Conservation (phyloP, 2,329 filamentous ascomycete species). For the Fusarium haematococcum region DNA sequence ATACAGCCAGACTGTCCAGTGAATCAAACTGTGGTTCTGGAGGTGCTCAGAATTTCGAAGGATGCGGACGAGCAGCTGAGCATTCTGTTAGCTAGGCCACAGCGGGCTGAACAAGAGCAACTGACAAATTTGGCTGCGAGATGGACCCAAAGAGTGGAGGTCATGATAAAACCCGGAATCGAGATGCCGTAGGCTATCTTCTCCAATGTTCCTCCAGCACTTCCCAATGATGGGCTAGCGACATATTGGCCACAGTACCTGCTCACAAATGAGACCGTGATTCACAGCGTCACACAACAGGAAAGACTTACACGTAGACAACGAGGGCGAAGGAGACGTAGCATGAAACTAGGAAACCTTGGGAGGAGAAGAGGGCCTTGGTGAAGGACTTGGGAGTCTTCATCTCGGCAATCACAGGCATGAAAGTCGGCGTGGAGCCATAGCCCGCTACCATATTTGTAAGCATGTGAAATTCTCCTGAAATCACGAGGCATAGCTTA, state of each 20-base stretch:
- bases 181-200: slow-evolving; percentile 42
- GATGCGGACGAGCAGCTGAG: slow-evolving; percentile 41
- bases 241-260: slow-evolving; percentile 58
- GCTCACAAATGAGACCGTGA: not conserved
- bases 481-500: slow-evolving; percentile 3
- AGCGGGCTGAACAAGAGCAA: not conserved
- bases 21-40: slow-evolving; percentile 35
- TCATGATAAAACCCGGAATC: slow-evolving; percentile 42
- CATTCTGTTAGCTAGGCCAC: not conserved
- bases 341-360: slow-evolving; percentile 18
- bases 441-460: slow-evolving; percentile 23
- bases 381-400: slow-evolving; percentile 26
- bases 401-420: slow-evolving; percentile 43
- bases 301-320: slow-evolving; percentile 29
- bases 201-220: slow-evolving; percentile 35
- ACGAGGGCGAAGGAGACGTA: slow-evolving; percentile 31
- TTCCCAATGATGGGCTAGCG: slow-evolving; percentile 56
- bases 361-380: slow-evolving; percentile 34
- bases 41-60: slow-evolving; percentile 43
- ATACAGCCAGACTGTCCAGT: slow-evolving; percentile 45
- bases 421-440: slow-evolving; percentile 37
- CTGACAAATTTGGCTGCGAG: slow-evolving; percentile 35
- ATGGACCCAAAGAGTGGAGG: slow-evolving; percentile 41
- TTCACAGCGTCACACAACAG: no score
- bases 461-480: not conserved